Conservation (phyloP, 2,329 filamentous ascomycete species). For the Monosporascus sp. region DNA sequence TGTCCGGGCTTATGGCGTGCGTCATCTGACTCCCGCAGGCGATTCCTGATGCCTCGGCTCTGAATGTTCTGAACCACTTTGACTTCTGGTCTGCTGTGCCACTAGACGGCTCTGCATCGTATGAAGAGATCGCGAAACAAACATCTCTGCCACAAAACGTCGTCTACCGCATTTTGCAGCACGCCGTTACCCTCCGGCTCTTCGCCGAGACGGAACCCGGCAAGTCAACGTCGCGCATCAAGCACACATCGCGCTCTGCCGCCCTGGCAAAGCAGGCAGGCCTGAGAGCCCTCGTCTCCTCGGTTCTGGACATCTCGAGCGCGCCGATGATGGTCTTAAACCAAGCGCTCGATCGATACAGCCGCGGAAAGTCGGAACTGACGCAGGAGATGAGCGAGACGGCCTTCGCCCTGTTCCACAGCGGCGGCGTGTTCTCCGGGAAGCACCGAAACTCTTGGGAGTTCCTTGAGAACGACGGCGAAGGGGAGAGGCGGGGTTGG, state of each 20-base stretch:
- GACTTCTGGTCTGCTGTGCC: constrained; percentile 48
- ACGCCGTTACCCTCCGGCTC: constrained; percentile 33
- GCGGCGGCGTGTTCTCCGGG: constrained; percentile 22
- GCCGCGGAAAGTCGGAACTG: constrained; percentile 23
- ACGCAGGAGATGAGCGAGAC: constrained; percentile 29
- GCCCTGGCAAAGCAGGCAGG: constrained; percentile 28
- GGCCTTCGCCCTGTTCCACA: constrained; percentile 31
- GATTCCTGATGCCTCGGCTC: constrained; percentile 36
- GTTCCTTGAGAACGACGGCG: constrained; percentile 34
- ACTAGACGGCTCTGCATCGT: constrained; percentile 37
- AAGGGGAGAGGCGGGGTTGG: constrained; percentile 32
- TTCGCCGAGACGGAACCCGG: constrained; percentile 26
- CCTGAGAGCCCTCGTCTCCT: constrained; percentile 30
- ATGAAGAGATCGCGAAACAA: constrained; percentile 32
- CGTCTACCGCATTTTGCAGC: constrained; percentile 31
- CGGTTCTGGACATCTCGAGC: constrained; percentile 31
- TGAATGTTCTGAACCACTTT: constrained; percentile 46
- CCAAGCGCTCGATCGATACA: constrained; percentile 27
- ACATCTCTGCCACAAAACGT: constrained; percentile 33
- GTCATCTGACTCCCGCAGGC: constrained; percentile 21
- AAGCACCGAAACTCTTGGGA: constrained; percentile 31
- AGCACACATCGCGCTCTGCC: constrained; percentile 33
- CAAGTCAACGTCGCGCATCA: constrained; percentile 20
- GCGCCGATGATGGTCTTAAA: constrained; percentile 30
- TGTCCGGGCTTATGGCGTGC: not conserved